Evolutionary conservation across 2,329 filamentous ascomycete species (phyloP).

Genomic region (Penicillium paneum): DNA sequence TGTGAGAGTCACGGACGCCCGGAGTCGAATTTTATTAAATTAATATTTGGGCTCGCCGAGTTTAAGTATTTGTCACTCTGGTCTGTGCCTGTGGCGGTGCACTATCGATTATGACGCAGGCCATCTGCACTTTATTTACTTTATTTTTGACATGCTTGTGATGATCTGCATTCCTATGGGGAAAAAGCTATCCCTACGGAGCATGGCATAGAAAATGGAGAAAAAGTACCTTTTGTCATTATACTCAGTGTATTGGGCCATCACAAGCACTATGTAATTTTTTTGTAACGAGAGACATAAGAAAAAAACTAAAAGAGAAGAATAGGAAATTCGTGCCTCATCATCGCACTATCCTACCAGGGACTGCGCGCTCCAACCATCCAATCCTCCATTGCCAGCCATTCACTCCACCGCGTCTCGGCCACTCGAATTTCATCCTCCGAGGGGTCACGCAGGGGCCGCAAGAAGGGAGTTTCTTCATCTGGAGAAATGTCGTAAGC

Average conservation of each 20-base stretch:
- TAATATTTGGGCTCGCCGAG: background rate
- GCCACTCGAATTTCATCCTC: constrained; percentile 77
- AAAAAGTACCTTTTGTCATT: background rate
- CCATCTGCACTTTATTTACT: background rate
- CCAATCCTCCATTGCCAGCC: constrained; percentile 97
- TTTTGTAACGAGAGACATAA: constrained; percentile 1
- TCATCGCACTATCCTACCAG: constrained; percentile 26
- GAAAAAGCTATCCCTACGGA: background rate
- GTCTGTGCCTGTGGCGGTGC: constrained; percentile 24
- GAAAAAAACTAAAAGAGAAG: constrained; percentile 2
- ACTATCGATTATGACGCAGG: constrained; percentile 23
- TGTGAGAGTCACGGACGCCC: background rate
- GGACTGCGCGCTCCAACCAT: constrained; percentile 73
- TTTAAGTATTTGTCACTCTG: constrained; percentile 18
- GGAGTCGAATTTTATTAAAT: too few species aligned
- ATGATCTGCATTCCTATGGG: background rate
- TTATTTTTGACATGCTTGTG: background rate
- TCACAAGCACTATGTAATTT: background rate
- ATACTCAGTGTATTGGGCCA: background rate
- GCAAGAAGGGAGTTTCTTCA: constrained; percentile 81
- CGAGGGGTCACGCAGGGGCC: constrained; percentile 69
- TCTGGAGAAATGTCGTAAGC: constrained; percentile 83
- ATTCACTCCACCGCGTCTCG: constrained; percentile 85
- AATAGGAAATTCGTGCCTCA: constrained; percentile 25
- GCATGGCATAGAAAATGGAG: background rate